Evolutionary conservation across 2,329 filamentous ascomycete species (phyloP).

Genomic region (Colletotrichum musicola): DNA sequence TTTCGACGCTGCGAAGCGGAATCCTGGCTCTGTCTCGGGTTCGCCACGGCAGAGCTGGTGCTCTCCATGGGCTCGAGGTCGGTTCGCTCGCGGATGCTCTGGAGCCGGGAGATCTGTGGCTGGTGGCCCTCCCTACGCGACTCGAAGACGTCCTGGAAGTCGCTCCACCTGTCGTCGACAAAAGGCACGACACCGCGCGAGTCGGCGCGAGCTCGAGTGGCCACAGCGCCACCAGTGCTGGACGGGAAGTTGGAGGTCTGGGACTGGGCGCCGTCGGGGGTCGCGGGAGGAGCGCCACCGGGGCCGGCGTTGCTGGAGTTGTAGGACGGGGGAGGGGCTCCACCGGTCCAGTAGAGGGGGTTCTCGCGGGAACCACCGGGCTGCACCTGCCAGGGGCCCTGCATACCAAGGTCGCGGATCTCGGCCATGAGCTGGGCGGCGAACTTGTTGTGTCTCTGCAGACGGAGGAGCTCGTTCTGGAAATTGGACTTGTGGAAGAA

Average conservation of each 20-base stretch:
- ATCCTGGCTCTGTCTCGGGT: conserved; percentile 20
- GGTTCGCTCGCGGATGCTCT: conserved; percentile 37
- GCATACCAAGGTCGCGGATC: conserved; percentile 86
- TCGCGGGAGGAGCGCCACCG: conserved; percentile 35
- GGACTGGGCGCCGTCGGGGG: conserved; percentile 28
- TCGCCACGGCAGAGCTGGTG: conserved; percentile 12
- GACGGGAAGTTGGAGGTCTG: conserved; percentile 43
- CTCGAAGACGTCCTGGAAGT: conserved; percentile 62
- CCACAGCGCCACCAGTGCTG: conserved; percentile 46
- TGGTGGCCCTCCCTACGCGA: conserved; percentile 53
- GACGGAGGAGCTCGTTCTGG: conserved; percentile 92
- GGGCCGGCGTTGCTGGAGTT: conserved; percentile 44
- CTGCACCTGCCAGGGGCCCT: conserved; percentile 74
- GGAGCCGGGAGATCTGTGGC: conserved; percentile 43
- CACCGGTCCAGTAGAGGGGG: conserved; percentile 68
- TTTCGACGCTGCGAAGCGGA: conserved; percentile 29
- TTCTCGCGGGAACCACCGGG: conserved; percentile 78
- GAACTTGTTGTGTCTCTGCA: conserved; percentile 93
- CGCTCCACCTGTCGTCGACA: conserved; percentile 49
- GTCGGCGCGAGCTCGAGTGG: conserved; percentile 38
- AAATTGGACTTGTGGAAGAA: conserved; percentile 99
- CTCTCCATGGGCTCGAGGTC: conserved; percentile 27
- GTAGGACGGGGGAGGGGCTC: conserved; percentile 51
- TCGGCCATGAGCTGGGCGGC: conserved; percentile 90
- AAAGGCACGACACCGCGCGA: conserved; percentile 41